Conservation (phyloP, 208 protist genomes). For the Giardia muris region DNA sequence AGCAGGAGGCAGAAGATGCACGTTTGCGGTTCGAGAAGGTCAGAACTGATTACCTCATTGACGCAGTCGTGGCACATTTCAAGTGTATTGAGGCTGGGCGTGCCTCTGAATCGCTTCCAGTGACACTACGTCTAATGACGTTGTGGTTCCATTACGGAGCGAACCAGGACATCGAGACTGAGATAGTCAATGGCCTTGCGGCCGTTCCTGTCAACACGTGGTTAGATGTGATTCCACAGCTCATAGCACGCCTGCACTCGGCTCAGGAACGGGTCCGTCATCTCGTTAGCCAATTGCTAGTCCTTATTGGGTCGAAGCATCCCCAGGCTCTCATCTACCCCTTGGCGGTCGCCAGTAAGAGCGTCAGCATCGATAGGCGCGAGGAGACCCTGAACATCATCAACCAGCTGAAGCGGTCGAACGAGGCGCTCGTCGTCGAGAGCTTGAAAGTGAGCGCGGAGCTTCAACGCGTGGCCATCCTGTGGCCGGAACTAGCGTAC, state of each 20-base stretch:
- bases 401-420: background rate
- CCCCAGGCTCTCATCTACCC: constrained; percentile 3
- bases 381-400: background rate
- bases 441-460: background rate
- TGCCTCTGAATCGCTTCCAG: background rate
- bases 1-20: background rate
- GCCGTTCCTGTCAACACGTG: background rate
- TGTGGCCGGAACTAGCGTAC: constrained; percentile 12
- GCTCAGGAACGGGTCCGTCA: background rate
- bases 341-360: constrained; percentile 8
- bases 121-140: background rate
- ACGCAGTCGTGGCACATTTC: background rate
- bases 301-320: background rate
- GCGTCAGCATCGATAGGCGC: background rate
- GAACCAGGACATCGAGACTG: background rate
- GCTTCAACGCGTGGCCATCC: constrained; percentile 24
- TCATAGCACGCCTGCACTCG: background rate
- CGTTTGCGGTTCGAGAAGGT: background rate
- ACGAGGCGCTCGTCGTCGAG: background rate
- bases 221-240: constrained; percentile 1
- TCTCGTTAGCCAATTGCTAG: constrained; percentile 1
- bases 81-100: constrained; percentile 6
- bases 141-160: background rate
- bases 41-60: background rate
- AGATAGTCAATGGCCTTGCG: constrained; percentile 19